These are phyloP conservation scores for Beta lomatogona DNA, from an alignment of 179 eudicot species.

Conservation along the genomic window DNA sequence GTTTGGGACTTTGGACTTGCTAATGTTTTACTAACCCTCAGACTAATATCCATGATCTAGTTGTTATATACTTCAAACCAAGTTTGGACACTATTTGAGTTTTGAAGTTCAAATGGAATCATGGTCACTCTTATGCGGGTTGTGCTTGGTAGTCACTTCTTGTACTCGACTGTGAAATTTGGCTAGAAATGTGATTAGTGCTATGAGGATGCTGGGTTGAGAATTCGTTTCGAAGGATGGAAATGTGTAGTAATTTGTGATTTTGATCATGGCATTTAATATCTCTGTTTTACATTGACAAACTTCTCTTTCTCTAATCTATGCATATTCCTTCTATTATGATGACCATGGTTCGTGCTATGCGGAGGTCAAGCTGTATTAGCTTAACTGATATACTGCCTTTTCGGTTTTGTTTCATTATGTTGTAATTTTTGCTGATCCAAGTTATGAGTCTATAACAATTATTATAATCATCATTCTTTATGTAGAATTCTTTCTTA, in stretches of 20 bases:
- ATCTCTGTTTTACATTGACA: neutral
- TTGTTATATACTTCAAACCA: neutral
- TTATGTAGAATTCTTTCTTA: constrained; percentile 7
- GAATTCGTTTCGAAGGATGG: neutral
- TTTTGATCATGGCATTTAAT: neutral
- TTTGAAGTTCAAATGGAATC: neutral
- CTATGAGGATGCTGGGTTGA: neutral
- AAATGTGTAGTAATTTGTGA: neutral
- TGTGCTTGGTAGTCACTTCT: neutral
- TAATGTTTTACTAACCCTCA: no score
- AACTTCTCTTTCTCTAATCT: neutral
- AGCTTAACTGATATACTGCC: neutral
- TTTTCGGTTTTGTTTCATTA: neutral
- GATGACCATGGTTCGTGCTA: neutral
- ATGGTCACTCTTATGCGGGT: neutral
- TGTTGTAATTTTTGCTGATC: neutral
- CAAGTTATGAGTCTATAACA: neutral
- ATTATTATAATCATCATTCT: constrained; percentile 9
- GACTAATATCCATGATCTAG: neutral
- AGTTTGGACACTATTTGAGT: neutral
- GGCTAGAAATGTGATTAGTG: neutral
- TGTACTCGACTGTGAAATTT: neutral
- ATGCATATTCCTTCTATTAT: neutral
- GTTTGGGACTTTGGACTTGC: neutral
- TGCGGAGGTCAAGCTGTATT: neutral